Percentiles rank a stretch among this genome's conserved stretches.
These are phyloP conservation scores for Pyracantha coccinea DNA, from an alignment of 331 rosid genomes.

Conservation along the genomic window DNA sequence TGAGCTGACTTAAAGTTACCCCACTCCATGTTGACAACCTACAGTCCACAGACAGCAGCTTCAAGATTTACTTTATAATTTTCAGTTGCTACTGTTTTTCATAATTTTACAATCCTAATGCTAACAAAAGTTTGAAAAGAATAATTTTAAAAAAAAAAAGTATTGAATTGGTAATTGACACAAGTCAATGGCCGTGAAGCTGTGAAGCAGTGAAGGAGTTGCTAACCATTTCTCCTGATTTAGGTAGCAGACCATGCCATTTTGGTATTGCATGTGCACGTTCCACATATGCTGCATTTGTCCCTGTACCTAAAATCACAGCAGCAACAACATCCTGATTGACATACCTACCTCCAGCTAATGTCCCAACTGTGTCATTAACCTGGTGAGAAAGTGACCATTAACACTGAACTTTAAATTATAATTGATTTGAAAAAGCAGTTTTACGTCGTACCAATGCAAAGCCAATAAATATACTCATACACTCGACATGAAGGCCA, in stretches of 20 bases:
- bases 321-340: conserved; percentile 63
- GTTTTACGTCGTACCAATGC: background rate
- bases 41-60: conserved; percentile 2
- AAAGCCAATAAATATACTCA: background rate
- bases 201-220: background rate
- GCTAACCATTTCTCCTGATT: conserved; percentile 81
- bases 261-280: conserved; percentile 77
- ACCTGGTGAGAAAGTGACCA: conserved; percentile 18
- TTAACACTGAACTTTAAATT: background rate
- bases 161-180: background rate
- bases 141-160: background rate
- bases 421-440: background rate
- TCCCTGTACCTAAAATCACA: conserved; percentile 60
- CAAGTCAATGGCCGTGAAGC: background rate
- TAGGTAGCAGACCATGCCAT: conserved; percentile 70
- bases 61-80: background rate
- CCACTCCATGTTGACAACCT: conserved; percentile 98
- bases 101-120: background rate
- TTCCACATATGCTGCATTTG: conserved; percentile 51
- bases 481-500: background rate
- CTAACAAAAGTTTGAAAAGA: background rate
- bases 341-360: conserved; percentile 71
- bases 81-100: background rate
- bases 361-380: conserved; percentile 60
- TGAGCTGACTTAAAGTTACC: conserved; percentile 75